Conservation (phyloP, 805 yeast genomes). For the Diddensiella caesifluorescens region DNA sequence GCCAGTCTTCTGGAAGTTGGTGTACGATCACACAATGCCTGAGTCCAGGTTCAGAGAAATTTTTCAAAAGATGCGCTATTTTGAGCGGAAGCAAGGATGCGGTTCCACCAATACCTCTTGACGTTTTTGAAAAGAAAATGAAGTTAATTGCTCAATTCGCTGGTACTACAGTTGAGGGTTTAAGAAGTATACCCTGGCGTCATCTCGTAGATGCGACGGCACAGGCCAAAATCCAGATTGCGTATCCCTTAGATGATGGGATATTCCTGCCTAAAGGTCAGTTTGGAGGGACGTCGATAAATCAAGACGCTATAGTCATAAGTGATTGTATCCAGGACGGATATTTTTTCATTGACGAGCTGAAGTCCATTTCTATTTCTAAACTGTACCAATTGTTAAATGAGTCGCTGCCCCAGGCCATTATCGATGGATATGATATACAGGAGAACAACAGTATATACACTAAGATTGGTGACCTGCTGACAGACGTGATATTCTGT, state of each 20-base stretch:
- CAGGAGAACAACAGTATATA: not conserved
- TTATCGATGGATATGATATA: not conserved
- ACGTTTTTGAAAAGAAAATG: conserved; percentile 21
- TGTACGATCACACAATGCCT: conserved; percentile 37
- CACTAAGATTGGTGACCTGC: conserved; percentile 11
- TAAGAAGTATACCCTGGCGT: conserved; percentile 21
- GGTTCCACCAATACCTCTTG: conserved; percentile 16
- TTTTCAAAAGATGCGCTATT: conserved; percentile 24
- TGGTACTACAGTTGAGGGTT: conserved; percentile 19
- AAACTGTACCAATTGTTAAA: conserved; percentile 7
- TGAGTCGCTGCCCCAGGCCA: not conserved
- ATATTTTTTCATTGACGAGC: conserved; percentile 18
- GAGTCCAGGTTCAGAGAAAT: conserved; percentile 15
- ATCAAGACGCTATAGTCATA: conserved; percentile 22
- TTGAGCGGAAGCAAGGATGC: conserved; percentile 28
- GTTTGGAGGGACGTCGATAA: conserved; percentile 13
- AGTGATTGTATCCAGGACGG: conserved; percentile 31
- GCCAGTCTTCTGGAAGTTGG: conserved; percentile 45
- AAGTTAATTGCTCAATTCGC: conserved; percentile 13
- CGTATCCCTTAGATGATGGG: conserved; percentile 28
- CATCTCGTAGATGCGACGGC: conserved; percentile 25
- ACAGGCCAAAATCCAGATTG: conserved; percentile 22
- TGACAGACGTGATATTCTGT: conserved; percentile 21
- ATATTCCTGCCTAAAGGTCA: conserved; percentile 21
- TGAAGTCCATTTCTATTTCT: conserved; percentile 10